Evolutionary conservation across 805 yeast species (phyloP).

Genomic region (Saccharomycopsis capsularis): DNA sequence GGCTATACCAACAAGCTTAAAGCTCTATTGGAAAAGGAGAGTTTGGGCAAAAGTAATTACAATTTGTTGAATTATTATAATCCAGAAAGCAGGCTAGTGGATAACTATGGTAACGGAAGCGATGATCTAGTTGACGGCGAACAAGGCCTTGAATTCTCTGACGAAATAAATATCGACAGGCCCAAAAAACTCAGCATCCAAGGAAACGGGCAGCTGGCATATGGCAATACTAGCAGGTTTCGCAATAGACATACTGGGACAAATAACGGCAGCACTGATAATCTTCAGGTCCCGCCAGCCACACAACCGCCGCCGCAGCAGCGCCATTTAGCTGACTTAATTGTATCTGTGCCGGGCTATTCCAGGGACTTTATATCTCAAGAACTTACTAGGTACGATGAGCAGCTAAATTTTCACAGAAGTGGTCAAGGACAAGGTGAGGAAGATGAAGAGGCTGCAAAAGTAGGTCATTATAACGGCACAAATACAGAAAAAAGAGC

Average conservation of each 20-base stretch:
- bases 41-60: neutral
- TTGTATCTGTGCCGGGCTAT: constrained; percentile 15
- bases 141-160: neutral
- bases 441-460: neutral
- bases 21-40: neutral
- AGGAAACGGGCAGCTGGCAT: no score
- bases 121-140: neutral
- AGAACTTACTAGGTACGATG: neutral
- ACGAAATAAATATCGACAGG: neutral
- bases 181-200: neutral
- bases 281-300: no score
- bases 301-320: no score
- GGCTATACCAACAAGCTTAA: neutral
- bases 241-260: neutral
- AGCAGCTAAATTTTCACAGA: neutral
- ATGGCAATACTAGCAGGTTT: neutral
- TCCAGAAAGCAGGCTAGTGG: no score
- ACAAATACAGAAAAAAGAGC: neutral
- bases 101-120: no score
- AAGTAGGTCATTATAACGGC: neutral
- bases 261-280: no score
- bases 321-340: no score
- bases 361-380: neutral
- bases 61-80: neutral
- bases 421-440: neutral